Evolutionary conservation across 306 rosid genomes (phyloP).

Genomic region (Vigna reflexopilosa): DNA sequence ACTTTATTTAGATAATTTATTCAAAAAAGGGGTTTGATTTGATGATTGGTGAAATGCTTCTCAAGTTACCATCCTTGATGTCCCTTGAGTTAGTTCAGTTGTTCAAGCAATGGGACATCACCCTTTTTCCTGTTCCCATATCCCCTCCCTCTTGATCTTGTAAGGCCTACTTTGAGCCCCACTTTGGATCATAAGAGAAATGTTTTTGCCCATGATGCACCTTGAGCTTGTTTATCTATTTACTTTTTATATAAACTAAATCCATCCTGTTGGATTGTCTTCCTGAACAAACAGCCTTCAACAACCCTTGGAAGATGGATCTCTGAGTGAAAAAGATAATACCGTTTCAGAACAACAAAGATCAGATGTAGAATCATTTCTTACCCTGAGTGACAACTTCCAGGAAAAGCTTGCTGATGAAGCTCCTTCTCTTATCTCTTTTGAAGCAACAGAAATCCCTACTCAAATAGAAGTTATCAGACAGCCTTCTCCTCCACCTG

Average conservation of each 20-base stretch:
- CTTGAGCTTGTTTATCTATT: slow-evolving; percentile 30
- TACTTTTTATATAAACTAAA: slow-evolving; percentile 32
- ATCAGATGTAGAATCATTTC: slow-evolving; percentile 54
- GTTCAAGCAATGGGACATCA: background rate
- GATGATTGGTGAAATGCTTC: slow-evolving; percentile 10
- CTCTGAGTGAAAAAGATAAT: slow-evolving; percentile 50
- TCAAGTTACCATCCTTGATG: background rate
- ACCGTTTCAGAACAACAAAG: slow-evolving; percentile 52
- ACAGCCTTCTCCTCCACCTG: slow-evolving; percentile 95
- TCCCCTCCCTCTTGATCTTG: background rate
- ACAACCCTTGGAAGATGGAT: slow-evolving; percentile 59
- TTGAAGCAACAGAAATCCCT: slow-evolving; percentile 64
- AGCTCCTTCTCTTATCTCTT: slow-evolving; percentile 75
- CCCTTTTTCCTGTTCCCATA: background rate
- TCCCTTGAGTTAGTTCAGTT: slow-evolving; percentile 15
- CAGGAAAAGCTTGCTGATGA: slow-evolving; percentile 52
- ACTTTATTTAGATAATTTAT: slow-evolving; percentile 3
- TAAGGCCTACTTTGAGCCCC: background rate
- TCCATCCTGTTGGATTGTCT: slow-evolving; percentile 41
- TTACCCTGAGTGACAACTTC: slow-evolving; percentile 52
- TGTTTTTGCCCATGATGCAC: slow-evolving; percentile 1
- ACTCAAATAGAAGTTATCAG: slow-evolving; percentile 62
- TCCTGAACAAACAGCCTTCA: slow-evolving; percentile 62
- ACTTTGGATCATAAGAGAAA: background rate
- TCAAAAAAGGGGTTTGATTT: background rate